These are phyloP conservation scores for Jimgerdemannia lactiflua DNA, from an alignment of 192 early-diverging fungal genomes.

Conservation along the genomic window DNA sequence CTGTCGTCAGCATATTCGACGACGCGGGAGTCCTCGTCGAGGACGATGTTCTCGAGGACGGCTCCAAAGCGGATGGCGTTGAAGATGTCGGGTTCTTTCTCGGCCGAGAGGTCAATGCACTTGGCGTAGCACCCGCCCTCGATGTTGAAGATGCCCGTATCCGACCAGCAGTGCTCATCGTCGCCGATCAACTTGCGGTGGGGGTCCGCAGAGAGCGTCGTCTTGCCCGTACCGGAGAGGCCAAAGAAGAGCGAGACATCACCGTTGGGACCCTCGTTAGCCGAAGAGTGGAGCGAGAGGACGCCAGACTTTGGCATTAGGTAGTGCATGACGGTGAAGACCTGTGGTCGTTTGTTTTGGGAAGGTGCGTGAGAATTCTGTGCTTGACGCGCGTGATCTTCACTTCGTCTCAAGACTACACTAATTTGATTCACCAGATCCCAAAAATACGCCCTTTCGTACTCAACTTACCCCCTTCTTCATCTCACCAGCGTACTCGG, in stretches of 20 bases:
- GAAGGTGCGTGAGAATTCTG: neutral
- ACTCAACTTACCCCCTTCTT: conserved; percentile 84
- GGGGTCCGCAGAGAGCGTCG: conserved; percentile 95
- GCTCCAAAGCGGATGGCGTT: conserved; percentile 92
- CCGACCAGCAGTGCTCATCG: conserved; percentile 99
- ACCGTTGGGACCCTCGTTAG: conserved; percentile 86
- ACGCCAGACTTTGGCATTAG: conserved; percentile 94
- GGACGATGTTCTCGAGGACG: conserved; percentile 93
- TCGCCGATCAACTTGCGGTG: conserved; percentile 94
- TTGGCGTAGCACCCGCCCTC: conserved; percentile 99
- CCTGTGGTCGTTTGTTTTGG: conserved; percentile 15
- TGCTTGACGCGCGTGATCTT: no score
- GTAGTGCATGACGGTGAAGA: conserved; percentile 99
- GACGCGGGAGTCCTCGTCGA: conserved; percentile 64
- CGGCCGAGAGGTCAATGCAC: conserved; percentile 90
- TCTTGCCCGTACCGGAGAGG: conserved; percentile 97
- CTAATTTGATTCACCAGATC: neutral
- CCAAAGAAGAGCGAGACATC: conserved; percentile 99
- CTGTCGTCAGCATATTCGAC: conserved; percentile 82
- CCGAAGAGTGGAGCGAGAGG: conserved; percentile 89
- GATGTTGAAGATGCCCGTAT: conserved; percentile 97
- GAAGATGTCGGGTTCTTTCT: conserved; percentile 99
- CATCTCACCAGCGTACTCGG: conserved; percentile 99
- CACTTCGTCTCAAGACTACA: no score
- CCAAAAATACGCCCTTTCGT: neutral